Percentiles rank a stretch among this genome's conserved stretches.
Evolutionary conservation across 108 stramenopile species (phyloP).

Genomic region (Epipyxis sp.): DNA sequence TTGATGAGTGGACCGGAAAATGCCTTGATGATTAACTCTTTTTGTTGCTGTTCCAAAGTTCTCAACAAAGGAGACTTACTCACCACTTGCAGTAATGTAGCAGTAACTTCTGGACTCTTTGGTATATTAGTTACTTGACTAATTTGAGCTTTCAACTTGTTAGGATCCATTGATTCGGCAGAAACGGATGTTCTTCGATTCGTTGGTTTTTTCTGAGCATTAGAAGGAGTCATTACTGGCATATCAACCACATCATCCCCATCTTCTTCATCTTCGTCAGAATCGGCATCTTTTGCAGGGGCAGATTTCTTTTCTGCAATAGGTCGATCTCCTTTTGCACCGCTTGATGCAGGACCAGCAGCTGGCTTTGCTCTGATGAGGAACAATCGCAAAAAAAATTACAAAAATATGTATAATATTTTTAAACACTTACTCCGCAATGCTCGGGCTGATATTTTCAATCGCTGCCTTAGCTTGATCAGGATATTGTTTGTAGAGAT

Average conservation of each 20-base stretch:
- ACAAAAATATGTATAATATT: neutral
- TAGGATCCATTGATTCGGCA: slow-evolving; percentile 54
- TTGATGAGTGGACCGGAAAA: slow-evolving; percentile 17
- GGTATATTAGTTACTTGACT: slow-evolving; percentile 24
- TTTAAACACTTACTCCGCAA: slow-evolving; percentile 8
- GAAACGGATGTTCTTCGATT: slow-evolving; percentile 55
- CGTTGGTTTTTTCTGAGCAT: slow-evolving; percentile 25
- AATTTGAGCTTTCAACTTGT: slow-evolving; percentile 37
- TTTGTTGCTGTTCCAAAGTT: slow-evolving; percentile 7
- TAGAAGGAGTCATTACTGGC: slow-evolving; percentile 22
- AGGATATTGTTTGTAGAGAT: slow-evolving; percentile 62
- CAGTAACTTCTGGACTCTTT: slow-evolving; percentile 17
- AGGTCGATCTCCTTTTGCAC: too few species aligned
- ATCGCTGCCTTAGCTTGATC: slow-evolving; percentile 55
- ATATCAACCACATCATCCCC: slow-evolving; percentile 55
- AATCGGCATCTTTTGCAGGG: neutral
- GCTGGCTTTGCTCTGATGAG: too few species aligned
- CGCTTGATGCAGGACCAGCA: too few species aligned
- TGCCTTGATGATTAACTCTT: slow-evolving; percentile 13
- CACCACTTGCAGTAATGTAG: neutral
- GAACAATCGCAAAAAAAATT: too few species aligned
- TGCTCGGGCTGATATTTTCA: neutral
- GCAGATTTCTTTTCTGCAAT: too few species aligned
- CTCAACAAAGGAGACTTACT: slow-evolving; percentile 25
- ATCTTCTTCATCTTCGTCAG: slow-evolving; percentile 45